phyloP scores from a whole-genome alignment of 2,329 filamentous ascomycete species.

The Monosporascus sp. region DNA sequence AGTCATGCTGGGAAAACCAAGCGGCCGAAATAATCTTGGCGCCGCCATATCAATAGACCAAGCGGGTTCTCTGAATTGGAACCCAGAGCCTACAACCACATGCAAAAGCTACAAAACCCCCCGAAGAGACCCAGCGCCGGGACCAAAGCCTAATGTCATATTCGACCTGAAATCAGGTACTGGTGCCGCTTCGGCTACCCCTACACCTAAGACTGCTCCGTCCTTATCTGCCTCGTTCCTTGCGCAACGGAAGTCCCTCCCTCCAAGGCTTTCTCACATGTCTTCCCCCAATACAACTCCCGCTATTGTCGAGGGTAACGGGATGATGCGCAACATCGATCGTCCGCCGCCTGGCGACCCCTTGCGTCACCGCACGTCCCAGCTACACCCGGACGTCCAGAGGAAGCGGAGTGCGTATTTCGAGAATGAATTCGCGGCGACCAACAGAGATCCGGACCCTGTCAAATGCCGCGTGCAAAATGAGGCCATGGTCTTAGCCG shows the following conservation, averaged over 20 bases:
- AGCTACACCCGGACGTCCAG: slow-evolving; percentile 26
- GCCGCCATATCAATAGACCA: neutral
- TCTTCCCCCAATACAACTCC: neutral
- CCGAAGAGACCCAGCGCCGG: neutral
- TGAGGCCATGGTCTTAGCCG: slow-evolving; percentile 56
- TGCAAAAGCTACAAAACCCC: neutral
- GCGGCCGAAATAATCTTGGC: neutral
- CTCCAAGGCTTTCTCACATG: slow-evolving; percentile 13
- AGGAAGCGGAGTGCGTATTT: slow-evolving; percentile 40
- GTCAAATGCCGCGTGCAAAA: slow-evolving; percentile 43
- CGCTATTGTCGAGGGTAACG: slow-evolving; percentile 32
- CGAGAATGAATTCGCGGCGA: slow-evolving; percentile 37
- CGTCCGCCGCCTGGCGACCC: slow-evolving; percentile 35
- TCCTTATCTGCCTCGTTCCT: slow-evolving; percentile 19
- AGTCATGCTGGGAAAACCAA: neutral
- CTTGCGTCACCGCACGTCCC: slow-evolving; percentile 24
- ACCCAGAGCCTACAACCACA: neutral
- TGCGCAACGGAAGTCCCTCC: slow-evolving; percentile 27
- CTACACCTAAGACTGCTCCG: slow-evolving; percentile 10
- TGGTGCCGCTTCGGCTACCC: neutral
- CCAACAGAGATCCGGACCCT: slow-evolving; percentile 26
- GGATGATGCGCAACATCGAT: slow-evolving; percentile 34
- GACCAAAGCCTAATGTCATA: neutral
- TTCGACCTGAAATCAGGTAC: slow-evolving; percentile 11
- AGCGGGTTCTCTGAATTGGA: neutral